Conservation (phyloP, 208 protist genomes). For the Trypanosoma brucei region DNA sequence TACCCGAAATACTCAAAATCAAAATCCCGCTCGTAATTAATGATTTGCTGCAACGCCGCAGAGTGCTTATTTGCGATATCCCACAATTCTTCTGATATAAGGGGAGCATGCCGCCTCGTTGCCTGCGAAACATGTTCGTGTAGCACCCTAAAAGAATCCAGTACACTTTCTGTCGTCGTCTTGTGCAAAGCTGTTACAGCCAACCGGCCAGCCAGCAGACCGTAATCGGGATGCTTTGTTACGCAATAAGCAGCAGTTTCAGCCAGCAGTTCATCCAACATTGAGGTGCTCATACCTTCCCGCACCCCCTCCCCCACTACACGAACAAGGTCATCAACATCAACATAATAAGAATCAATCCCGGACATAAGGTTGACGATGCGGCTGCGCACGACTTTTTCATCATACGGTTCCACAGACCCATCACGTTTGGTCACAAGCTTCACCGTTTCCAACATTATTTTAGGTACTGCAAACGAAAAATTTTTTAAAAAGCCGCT, state of each 20-base stretch:
- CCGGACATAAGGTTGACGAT: constrained; percentile 40
- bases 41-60: constrained; percentile 85
- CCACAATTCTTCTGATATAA: constrained; percentile 93
- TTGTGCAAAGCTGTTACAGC: constrained; percentile 98
- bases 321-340: constrained; percentile 74
- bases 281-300: constrained; percentile 77
- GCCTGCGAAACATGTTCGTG: constrained; percentile 87
- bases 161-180: constrained; percentile 84
- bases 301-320: constrained; percentile 88
- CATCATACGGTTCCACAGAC: constrained; percentile 43
- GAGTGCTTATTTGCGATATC: constrained; percentile 78
- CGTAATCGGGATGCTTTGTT: constrained; percentile 97
- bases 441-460: no score
- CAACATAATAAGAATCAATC: constrained; percentile 53
- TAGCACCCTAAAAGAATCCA: constrained; percentile 89
- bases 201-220: constrained; percentile 96
- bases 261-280: constrained; percentile 94
- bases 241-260: constrained; percentile 96
- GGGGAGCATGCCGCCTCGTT: constrained; percentile 69
- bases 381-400: constrained; percentile 45
- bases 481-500: no score
- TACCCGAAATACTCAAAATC: constrained; percentile 99
- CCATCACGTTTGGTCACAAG: constrained; percentile 72
- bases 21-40: constrained; percentile 95
- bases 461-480: no score